Conservation (phyloP, 495 filamentous ascomycete species). For the Penicillium nucicola region DNA sequence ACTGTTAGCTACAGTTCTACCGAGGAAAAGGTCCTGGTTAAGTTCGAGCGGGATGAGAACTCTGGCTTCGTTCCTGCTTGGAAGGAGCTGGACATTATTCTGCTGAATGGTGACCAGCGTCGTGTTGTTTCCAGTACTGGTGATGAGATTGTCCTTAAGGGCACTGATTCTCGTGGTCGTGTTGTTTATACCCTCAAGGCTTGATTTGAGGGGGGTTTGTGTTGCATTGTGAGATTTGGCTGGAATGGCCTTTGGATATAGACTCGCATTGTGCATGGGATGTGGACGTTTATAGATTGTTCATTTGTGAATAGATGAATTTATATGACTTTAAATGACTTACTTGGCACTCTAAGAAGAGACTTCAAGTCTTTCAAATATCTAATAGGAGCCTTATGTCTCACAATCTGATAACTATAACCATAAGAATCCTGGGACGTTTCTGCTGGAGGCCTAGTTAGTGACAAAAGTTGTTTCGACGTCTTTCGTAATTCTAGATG, state of each 20-base stretch:
- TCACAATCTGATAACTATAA: no score
- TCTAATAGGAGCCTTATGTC: no score
- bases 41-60: conserved; percentile 33
- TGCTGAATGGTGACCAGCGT: conserved; percentile 50
- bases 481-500: no score
- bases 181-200: conserved; percentile 36
- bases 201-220: background rate
- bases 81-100: conserved; percentile 50
- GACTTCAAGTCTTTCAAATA: no score
- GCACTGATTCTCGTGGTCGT: conserved; percentile 30
- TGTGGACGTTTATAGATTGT: background rate
- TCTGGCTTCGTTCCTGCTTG: conserved; percentile 48
- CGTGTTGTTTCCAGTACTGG: conserved; percentile 35
- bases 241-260: background rate
- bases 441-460: no score
- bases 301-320: background rate
- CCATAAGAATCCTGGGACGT: no score
- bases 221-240: background rate
- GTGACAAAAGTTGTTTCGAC: no score
- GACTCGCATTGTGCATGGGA: conserved; percentile 1
- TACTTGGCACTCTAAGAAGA: no score
- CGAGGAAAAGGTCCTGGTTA: conserved; percentile 38
- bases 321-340: background rate
- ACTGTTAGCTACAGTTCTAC: conserved; percentile 45
- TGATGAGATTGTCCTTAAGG: conserved; percentile 28